Evolutionary conservation across 2,329 filamentous ascomycete genomes (phyloP).

Genomic region (Massarina eburnea): DNA sequence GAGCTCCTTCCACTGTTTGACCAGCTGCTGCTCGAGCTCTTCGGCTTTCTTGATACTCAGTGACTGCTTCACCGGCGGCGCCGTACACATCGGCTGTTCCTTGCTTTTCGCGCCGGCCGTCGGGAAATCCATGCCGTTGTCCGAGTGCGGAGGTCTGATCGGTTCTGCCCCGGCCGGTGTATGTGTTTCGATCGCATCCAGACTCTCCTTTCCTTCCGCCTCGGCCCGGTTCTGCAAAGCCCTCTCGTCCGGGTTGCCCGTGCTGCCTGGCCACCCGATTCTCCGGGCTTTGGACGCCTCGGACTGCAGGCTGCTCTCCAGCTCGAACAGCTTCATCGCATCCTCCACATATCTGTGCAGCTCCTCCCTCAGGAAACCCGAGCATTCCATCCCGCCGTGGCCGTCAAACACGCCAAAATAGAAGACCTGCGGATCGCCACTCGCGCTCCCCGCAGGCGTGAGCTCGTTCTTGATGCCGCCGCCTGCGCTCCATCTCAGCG

Average conservation of each 20-base stretch:
- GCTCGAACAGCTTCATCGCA: slow-evolving; percentile 72
- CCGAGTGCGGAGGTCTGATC: slow-evolving; percentile 35
- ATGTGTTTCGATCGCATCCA: slow-evolving; percentile 54
- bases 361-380: slow-evolving; percentile 79
- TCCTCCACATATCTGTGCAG: slow-evolving; percentile 89
- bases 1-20: slow-evolving; percentile 76
- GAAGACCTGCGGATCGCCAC: slow-evolving; percentile 92
- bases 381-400: slow-evolving; percentile 88
- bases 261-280: slow-evolving; percentile 27
- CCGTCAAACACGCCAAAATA: slow-evolving; percentile 98
- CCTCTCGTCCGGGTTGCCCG: slow-evolving; percentile 22
- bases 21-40: slow-evolving; percentile 68
- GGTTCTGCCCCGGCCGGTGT: slow-evolving; percentile 45
- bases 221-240: slow-evolving; percentile 16
- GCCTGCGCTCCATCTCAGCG: slow-evolving; percentile 49
- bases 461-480: slow-evolving; percentile 53
- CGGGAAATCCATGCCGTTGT: slow-evolving; percentile 23
- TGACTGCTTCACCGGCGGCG: slow-evolving; percentile 38
- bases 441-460: slow-evolving; percentile 72
- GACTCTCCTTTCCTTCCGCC: slow-evolving; percentile 42
- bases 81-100: slow-evolving; percentile 24
- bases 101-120: slow-evolving; percentile 27
- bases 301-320: slow-evolving; percentile 70
- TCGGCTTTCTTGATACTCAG: slow-evolving; percentile 62
- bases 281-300: slow-evolving; percentile 19